A percentile compares a stretch with the other conserved stretches of the same genome.
These are phyloP conservation scores for Venturia pyrina DNA, from an alignment of 2,329 filamentous ascomycete species.

Conservation along the genomic window DNA sequence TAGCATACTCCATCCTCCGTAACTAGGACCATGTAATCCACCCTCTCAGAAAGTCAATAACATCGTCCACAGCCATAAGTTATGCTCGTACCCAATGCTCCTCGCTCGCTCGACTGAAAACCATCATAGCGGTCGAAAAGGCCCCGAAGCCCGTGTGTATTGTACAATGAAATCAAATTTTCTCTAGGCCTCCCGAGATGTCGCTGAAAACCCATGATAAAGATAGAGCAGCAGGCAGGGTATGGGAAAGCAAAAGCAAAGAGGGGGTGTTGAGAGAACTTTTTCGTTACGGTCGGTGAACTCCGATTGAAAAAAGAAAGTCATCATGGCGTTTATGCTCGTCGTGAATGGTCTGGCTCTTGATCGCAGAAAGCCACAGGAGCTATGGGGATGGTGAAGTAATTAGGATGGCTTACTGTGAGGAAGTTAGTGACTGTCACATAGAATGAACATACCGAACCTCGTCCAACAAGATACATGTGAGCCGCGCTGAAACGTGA, in stretches of 20 bases:
- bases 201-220: constrained; percentile 7
- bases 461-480: not conserved
- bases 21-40: not conserved
- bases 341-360: not conserved
- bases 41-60: not conserved
- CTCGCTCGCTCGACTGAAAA: constrained; percentile 4
- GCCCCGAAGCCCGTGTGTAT: constrained; percentile 7
- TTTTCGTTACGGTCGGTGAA: constrained; percentile 6
- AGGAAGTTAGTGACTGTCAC: not conserved
- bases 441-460: not conserved
- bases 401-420: constrained; percentile 8
- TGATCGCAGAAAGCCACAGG: constrained; percentile 1
- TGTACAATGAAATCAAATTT: constrained; percentile 11
- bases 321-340: not conserved
- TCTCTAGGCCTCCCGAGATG: constrained; percentile 12
- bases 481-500: not conserved
- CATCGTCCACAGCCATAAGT: not conserved
- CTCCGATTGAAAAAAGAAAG: constrained; percentile 6
- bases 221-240: constrained; percentile 3
- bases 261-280: not conserved
- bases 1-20: constrained; percentile 4
- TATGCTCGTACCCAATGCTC: constrained; percentile 6
- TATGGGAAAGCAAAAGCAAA: constrained; percentile 10
- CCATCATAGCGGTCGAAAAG: not conserved
- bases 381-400: not conserved